phyloP scores from a whole-genome alignment of 306 rosid species.

The barrel medic (Medicago truncatula) region MtrunA17r5.0-ANR NC_053046.1:20083501-20084000 shows the following conservation, averaged over 20 bases:
- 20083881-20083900: conserved; percentile 9
- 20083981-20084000: background rate
- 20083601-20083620: conserved; percentile 13
- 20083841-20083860: background rate
- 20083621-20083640: conserved; percentile 11
- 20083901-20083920: background rate
- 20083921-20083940: background rate
- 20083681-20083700: background rate
- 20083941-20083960: conserved; percentile 11
- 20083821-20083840: conserved; percentile 11
- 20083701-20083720: conserved; percentile 4
- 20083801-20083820: conserved; percentile 10
- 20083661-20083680: background rate
- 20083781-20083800: background rate
- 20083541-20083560: background rate
- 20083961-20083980: background rate
- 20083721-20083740: conserved; percentile 1
- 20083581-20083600: conserved; percentile 4
- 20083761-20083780: conserved; percentile 6
- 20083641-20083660: conserved; percentile 1
- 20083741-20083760: conserved; percentile 14
- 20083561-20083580: conserved; percentile 15
- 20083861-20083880: background rate
- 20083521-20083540: background rate
- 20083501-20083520: background rate